Percentiles rank a stretch among this genome's conserved stretches.
Evolutionary conservation across 768 basidiomycete genomes (phyloP).

Genomic region (Rhizopogon vinicolor): DNA sequence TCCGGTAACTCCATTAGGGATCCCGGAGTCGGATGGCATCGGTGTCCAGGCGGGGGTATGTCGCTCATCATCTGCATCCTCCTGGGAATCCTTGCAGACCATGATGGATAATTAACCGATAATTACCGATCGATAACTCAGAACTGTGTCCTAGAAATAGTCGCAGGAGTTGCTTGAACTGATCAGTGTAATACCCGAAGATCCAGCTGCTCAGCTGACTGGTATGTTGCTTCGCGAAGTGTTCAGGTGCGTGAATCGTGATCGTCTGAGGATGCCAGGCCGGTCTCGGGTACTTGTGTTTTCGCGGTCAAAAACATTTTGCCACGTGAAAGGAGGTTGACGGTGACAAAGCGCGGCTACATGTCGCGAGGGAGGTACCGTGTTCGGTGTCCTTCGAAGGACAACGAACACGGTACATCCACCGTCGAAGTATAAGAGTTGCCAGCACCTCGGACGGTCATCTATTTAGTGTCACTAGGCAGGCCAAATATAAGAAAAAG

Average conservation of each 20-base stretch:
- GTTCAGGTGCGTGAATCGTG: conserved; percentile 76
- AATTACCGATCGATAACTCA: no score
- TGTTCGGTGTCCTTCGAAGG: conserved; percentile 60
- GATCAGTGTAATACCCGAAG: no score
- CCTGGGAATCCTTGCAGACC: no score
- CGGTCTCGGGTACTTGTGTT: conserved; percentile 56
- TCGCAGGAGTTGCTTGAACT: no score
- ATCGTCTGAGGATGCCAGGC: conserved; percentile 81
- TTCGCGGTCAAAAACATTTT: conserved; percentile 85
- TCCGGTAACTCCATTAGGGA: no score
- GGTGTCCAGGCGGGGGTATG: no score
- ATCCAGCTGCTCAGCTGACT: no score
- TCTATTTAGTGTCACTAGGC: no score
- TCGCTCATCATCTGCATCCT: no score
- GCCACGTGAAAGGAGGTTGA: conserved; percentile 85
- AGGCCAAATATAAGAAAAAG: conserved; percentile 30
- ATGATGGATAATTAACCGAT: no score
- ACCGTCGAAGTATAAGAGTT: neutral
- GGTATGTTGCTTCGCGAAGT: conserved; percentile 36
- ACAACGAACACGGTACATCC: neutral
- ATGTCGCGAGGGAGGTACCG: conserved; percentile 56
- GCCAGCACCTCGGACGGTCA: conserved; percentile 85
- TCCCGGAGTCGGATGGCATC: no score
- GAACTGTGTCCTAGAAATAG: no score
- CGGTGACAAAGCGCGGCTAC: conserved; percentile 86